Evolutionary conservation across 2,329 filamentous ascomycete genomes (phyloP).

Genomic region (Xylariaceae sp.): DNA sequence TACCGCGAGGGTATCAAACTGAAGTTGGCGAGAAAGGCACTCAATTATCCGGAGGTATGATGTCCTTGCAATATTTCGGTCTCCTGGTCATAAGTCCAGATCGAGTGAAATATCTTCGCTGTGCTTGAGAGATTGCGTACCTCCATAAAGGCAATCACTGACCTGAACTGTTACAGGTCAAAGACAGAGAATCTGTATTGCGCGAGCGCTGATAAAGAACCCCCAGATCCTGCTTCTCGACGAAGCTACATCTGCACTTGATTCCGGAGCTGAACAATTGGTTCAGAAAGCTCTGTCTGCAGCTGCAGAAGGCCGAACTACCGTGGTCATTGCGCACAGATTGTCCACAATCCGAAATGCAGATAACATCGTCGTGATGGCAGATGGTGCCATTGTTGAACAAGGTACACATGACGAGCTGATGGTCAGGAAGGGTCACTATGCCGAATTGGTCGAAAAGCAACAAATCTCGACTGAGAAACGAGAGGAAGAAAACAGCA

Average conservation of each 20-base stretch:
- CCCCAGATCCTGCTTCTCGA: conserved; percentile 65
- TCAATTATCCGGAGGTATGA: conserved; percentile 57
- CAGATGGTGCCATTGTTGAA: conserved; percentile 69
- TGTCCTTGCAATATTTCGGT: too few relatives aligned
- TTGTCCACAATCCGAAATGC: conserved; percentile 74
- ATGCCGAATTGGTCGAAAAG: conserved; percentile 61
- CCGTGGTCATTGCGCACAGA: conserved; percentile 71
- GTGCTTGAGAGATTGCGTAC: too few relatives aligned
- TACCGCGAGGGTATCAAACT: conserved; percentile 62
- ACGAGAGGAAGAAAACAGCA: too few relatives aligned
- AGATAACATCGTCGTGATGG: conserved; percentile 73
- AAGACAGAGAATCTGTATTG: conserved; percentile 35
- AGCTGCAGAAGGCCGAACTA: conserved; percentile 56
- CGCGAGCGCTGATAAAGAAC: conserved; percentile 60
- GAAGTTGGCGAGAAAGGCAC: conserved; percentile 62
- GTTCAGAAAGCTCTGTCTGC: conserved; percentile 64
- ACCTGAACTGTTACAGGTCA: conserved; percentile 35
- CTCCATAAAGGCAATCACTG: too few relatives aligned
- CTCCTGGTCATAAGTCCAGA: too few relatives aligned
- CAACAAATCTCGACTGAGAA: conserved; percentile 41
- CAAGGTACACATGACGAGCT: conserved; percentile 21
- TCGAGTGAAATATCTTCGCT: too few relatives aligned
- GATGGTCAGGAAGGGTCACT: conserved; percentile 50
- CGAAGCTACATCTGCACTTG: conserved; percentile 67
- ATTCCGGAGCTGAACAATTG: conserved; percentile 48